Evolutionary conservation across 148 eudicot species (phyloP).

Genomic region (Heliosperma pusillum): DNA sequence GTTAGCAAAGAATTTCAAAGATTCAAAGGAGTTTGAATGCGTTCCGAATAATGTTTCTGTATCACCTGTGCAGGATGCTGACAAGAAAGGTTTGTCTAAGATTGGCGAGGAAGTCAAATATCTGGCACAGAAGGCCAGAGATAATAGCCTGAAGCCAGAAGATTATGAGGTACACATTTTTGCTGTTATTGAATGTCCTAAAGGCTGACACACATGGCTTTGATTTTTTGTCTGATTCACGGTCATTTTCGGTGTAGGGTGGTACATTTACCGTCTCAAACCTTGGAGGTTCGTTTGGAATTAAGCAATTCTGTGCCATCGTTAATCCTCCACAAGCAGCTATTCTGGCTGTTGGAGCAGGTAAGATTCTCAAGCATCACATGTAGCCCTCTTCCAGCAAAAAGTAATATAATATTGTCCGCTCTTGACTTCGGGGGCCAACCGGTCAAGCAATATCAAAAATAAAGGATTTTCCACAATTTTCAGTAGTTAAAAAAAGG

Average conservation of each 20-base stretch:
- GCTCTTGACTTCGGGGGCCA: background rate
- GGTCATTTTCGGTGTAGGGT: slow-evolving; percentile 42
- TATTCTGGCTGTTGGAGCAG: slow-evolving; percentile 89
- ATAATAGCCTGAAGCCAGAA: slow-evolving; percentile 80
- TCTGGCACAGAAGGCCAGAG: slow-evolving; percentile 88
- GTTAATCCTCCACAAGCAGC: slow-evolving; percentile 96
- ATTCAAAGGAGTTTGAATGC: background rate
- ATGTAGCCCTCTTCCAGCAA: background rate
- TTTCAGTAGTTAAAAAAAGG: background rate
- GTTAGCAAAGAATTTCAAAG: background rate
- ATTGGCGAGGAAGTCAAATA: slow-evolving; percentile 82
- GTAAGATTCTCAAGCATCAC: slow-evolving; percentile 29
- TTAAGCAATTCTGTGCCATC: slow-evolving; percentile 96
- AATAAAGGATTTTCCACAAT: background rate
- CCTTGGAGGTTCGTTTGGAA: slow-evolving; percentile 94
- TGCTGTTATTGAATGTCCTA: slow-evolving; percentile 2
- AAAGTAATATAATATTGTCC: background rate
- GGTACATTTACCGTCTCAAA: slow-evolving; percentile 93
- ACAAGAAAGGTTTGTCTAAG: slow-evolving; percentile 82
- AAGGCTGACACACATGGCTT: background rate
- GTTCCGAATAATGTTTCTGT: background rate
- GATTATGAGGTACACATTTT: slow-evolving; percentile 72
- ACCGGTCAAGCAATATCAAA: no score
- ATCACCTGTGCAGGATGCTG: slow-evolving; percentile 67
- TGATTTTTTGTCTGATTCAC: background rate